Base-by-base conservation (phyloP, 1,139 yeast genomes). In the Trichomonascaceae sp. region DNA sequence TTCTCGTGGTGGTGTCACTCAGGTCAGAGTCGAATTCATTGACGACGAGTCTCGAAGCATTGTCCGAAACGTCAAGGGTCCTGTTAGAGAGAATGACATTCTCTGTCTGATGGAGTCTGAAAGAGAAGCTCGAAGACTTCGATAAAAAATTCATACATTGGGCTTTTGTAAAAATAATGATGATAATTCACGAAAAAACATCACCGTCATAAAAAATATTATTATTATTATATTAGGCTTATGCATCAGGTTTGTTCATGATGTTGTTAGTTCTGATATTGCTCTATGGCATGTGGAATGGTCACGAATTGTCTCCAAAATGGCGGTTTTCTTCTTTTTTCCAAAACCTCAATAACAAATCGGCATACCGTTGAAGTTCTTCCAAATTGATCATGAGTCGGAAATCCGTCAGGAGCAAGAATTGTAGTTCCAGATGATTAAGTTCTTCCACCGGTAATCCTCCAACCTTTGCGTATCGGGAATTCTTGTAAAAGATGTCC, bases 1-100 rank as follows among this genome's bases (percentile, higher is more conserved):
- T 76, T 91, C 97, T 76, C 91, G 98, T 84, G 99, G 99, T 86
- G 98, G 97, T 86, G 99, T 93, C 80, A 93, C 98, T 80, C 99
- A 93, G 82, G 98, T 93, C 78, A 91, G 99, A 81, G 98, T 93
- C 73, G 98, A 93, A 81, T 93, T 93, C 87, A 84, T 93, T 78
- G 98, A 91, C 78, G 98, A 93, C 77, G 81, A 95, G 72, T 82
- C 96, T 78, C 90, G 98, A 85, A 87, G 96, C 74, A 91, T 93
- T 74, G 97, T 93, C 83, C 90, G 99, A 87, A 93, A 93, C 85
- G 99, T 93, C 79, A 93, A 75, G 83, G 99, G 99, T 73, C 97
- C 99, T 78, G 98, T 91, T 77, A 89, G 98, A 82, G 98, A 91
- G 81, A 89, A 91, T 81, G 99, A 93, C 79, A 89, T 93, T 80